These are phyloP conservation scores for Naganishia sp. DNA, from an alignment of 1,284 basidiomycete genomes.

Conservation along the genomic window DNA sequence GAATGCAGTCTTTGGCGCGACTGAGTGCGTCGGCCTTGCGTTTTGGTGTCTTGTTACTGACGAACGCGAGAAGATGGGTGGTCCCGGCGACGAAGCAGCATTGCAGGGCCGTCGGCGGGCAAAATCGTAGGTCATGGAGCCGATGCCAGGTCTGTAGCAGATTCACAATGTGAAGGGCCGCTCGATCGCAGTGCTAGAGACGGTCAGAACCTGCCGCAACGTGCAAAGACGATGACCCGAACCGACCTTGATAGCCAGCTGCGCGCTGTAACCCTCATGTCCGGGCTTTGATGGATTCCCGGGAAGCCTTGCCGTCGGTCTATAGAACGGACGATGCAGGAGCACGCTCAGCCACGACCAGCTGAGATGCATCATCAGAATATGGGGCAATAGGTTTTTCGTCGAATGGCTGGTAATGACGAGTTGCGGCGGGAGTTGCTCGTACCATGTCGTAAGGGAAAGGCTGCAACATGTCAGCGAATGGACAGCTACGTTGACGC, in stretches of 20 bases:
- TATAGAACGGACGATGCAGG: slow-evolving; percentile 67
- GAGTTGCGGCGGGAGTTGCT: slow-evolving; percentile 58
- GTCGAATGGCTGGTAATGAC: slow-evolving; percentile 58
- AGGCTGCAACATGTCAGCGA: slow-evolving; percentile 53
- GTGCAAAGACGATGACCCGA: background rate
- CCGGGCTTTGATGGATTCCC: slow-evolving; percentile 50
- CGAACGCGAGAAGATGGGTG: slow-evolving; percentile 38
- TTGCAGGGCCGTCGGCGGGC: slow-evolving; percentile 65
- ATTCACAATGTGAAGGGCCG: slow-evolving; percentile 65
- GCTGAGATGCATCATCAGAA: slow-evolving; percentile 64
- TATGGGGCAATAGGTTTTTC: slow-evolving; percentile 61
- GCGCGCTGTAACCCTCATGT: slow-evolving; percentile 57
- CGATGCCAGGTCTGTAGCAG: slow-evolving; percentile 62
- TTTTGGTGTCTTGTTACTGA: slow-evolving; percentile 35
- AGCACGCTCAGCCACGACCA: slow-evolving; percentile 68
- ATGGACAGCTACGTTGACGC: too few species aligned
- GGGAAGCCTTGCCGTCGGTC: slow-evolving; percentile 55
- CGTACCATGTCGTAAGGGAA: slow-evolving; percentile 64
- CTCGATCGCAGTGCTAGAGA: slow-evolving; percentile 61
- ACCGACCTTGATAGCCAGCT: slow-evolving; percentile 34
- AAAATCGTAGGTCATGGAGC: slow-evolving; percentile 64
- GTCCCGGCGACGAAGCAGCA: slow-evolving; percentile 68
- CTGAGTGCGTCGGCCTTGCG: slow-evolving; percentile 34
- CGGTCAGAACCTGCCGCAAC: slow-evolving; percentile 39
- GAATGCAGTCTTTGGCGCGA: slow-evolving; percentile 37